Evolutionary conservation across 2,329 filamentous ascomycete genomes (phyloP).

Genomic region (Orbilia blumenaviensis): DNA sequence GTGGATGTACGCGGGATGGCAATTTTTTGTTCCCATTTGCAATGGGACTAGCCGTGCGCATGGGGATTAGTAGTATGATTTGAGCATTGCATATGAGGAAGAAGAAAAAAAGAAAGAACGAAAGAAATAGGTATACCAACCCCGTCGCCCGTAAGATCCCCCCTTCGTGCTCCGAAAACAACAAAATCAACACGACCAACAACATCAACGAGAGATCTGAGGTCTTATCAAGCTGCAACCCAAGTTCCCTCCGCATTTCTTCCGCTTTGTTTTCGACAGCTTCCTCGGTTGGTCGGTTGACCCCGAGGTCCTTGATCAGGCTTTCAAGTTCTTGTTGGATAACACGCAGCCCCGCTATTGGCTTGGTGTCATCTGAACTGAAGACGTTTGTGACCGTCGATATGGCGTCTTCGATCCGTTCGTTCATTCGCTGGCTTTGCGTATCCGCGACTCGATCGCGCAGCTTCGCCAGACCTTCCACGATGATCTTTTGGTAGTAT

Average conservation of each 20-base stretch:
- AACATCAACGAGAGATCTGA: slow-evolving; percentile 55
- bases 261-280: slow-evolving; percentile 43
- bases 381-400: slow-evolving; percentile 5
- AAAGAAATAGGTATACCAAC: no score
- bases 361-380: slow-evolving; percentile 6
- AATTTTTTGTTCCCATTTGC: background rate
- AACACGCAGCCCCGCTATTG: slow-evolving; percentile 8
- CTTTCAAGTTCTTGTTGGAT: slow-evolving; percentile 23
- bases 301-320: slow-evolving; percentile 6
- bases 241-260: slow-evolving; percentile 55
- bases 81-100: no score
- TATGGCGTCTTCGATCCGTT: slow-evolving; percentile 37
- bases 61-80: no score
- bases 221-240: slow-evolving; percentile 52
- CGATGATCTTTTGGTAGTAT: slow-evolving; percentile 34
- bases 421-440: slow-evolving; percentile 31
- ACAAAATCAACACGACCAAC: slow-evolving; percentile 55
- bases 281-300: slow-evolving; percentile 42
- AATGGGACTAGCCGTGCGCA: no score
- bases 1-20: slow-evolving; percentile 1
- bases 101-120: no score
- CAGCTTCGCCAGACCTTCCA: slow-evolving; percentile 37
- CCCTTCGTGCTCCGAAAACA: slow-evolving; percentile 54
- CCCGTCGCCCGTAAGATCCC: slow-evolving; percentile 57
- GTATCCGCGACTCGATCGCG: slow-evolving; percentile 34